Base-by-base conservation (phyloP, 2,329 filamentous ascomycete species). In the Colletotrichum sp. region DNA sequence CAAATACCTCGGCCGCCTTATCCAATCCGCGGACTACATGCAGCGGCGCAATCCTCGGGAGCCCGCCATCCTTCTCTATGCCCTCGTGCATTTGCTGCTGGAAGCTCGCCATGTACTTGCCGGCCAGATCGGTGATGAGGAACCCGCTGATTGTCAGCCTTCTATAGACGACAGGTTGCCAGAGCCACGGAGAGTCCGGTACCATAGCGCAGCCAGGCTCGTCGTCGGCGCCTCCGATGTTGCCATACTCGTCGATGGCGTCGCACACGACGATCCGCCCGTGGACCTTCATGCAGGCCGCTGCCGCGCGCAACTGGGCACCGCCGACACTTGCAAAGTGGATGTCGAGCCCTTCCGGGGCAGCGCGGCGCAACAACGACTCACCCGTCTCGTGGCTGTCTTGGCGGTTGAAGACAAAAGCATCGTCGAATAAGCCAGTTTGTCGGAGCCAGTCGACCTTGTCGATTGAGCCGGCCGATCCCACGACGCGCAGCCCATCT, bases 321-420 rank as follows among this genome's bases (percentile, higher is more conserved):
- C 94, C 94, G 24, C 94, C 94, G 8, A 95, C 94, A 79, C 95
- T 96, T 85, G 96, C 94, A 81, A 93, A 96, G 87, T 95, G 95
- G 82, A 96, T 95, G 81, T 96, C 94, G 76, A 96, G 88, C 8
- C 94, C 94, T 26, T 95, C 84, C 2, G 94, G 93, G 1, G 93
- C 93, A 8, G 95, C 88, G 73, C 93, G 89, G 79, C 87, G 84
- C 64, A 96, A 87, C 0, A 93, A 93, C 94, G 55, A 59, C 55
- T 59, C 55, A 28, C 13, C 55, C 55, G 55, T 59, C 1, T 28
- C 55, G 13, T 28, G 24, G 24, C 55, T 28, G 7, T 59, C 55
- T 59, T 59, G 24, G 26, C 55, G 55, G 55, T 59, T 28, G 55
- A 59, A 24, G 21, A 59, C 4, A 28, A 59, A 59, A 7, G 13